phyloP scores from a whole-genome alignment of 768 basidiomycete genomes.

The Kwoniella sp. region DNA sequence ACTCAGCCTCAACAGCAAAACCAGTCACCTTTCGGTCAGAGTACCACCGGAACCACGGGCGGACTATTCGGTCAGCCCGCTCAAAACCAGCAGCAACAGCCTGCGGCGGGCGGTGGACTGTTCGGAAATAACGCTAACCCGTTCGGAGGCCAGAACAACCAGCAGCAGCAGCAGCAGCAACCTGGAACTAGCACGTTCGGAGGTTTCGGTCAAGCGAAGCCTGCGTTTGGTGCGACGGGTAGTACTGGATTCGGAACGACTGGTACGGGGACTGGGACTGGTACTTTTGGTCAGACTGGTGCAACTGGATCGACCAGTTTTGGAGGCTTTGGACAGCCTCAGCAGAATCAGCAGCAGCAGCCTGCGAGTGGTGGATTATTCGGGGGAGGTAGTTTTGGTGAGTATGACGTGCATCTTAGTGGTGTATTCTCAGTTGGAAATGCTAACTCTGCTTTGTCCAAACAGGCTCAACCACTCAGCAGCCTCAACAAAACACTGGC shows the following conservation, averaged over 20 bases:
- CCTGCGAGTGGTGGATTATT: constrained; percentile 42
- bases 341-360: constrained; percentile 55
- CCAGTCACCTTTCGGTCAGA: constrained; percentile 22
- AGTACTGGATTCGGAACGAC: constrained; percentile 28
- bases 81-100: constrained; percentile 52
- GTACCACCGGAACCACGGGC: constrained; percentile 40
- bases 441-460: neutral
- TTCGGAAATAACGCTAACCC: constrained; percentile 40
- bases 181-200: constrained; percentile 55
- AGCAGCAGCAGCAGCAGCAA: constrained; percentile 49
- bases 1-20: constrained; percentile 35
- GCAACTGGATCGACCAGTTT: constrained; percentile 45
- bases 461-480: constrained; percentile 14
- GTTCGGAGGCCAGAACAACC: constrained; percentile 47
- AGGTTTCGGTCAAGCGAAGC: constrained; percentile 33
- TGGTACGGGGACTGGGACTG: constrained; percentile 14
- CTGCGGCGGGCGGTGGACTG: constrained; percentile 47
- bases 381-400: constrained; percentile 40
- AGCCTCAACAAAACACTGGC: constrained; percentile 27
- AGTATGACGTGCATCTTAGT: neutral
- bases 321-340: constrained; percentile 46
- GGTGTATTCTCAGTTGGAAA: neutral
- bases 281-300: constrained; percentile 47
- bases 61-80: constrained; percentile 60
- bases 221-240: constrained; percentile 41